Evolutionary conservation across 495 filamentous ascomycete genomes (phyloP), one percentile per base, ranked within the genome.

Genomic region (Penicillium maclennaniae): DNA sequence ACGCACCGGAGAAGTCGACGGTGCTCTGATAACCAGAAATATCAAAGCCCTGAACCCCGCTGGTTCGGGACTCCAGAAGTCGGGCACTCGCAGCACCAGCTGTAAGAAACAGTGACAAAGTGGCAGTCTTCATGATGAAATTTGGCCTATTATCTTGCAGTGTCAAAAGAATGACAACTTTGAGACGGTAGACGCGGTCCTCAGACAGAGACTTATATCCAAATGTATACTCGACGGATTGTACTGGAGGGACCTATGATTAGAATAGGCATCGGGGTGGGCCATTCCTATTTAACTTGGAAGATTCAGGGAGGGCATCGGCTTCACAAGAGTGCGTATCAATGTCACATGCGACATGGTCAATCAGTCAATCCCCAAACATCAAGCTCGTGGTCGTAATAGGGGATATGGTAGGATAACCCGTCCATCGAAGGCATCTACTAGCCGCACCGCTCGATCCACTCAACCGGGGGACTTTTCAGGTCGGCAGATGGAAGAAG

Each of bases 41-140:
- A 55, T 87, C 84, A 55, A 87, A 86, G 25, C 84, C 84, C 47
- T 81, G 77, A 38, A 86, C 79, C 6, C 73, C 69, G 20, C 47
- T 56, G 40, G 73, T 70, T 10, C 73, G 67, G 47, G 69, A 58
- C 45, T 70, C 59, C 21, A 70, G 56, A 15, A 57, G 50, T 17
- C 45, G 55, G 37, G 69, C 60, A 36, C 55, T 47, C 14, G 55
- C 57, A 10, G 53, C 47, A 31, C 58, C 55, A n/a, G 60, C 57
- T 7, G 52, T 59, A 26, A 47, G 37, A 8, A 60, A 21, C 14
- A 63, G 41, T 4, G 54, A 48, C 27, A 54, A 23, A 8, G 43
- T n/a, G 25, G 48, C 28, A 14, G 46, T 46, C 46, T 63, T 65
- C 59, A 65, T 61, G 26, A 2, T 47, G 48, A 17, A 7, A 12